Base-by-base conservation (phyloP, 2,329 filamentous ascomycete genomes). In the Plenodomus lindquistii region DNA sequence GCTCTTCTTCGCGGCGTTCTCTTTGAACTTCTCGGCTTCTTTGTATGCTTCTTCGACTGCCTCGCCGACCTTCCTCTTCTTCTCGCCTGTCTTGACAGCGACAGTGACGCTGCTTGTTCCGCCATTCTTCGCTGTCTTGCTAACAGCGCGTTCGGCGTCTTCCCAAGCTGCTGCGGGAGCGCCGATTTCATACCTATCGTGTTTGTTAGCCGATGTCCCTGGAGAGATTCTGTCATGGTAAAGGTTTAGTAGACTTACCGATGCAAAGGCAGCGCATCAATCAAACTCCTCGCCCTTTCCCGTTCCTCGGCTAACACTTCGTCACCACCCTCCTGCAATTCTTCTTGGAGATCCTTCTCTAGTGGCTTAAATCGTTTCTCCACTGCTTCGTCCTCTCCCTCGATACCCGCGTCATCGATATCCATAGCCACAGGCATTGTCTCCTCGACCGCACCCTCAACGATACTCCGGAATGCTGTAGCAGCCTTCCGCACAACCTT, bases 401-500 rank as follows among this genome's bases (percentile, higher is more conserved):
- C 48, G 22, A 40, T 16, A 22, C 85, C 82, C 7, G 84, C 76
- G 4, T 67, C 60, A 3, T 62, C 65, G 4, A 63, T 51, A 29
- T 77, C 59, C 46, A 74, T 70, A 10, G 70, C 63, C 44, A 82
- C 78, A 2, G 77, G 77, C 65, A 80, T 70, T 0, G 62, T 69
- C 48, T 75, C 65, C 35, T 71, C 71, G 15, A 78, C 86, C 0
- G 89, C 91, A 3, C 84, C 85, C 36, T 91, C 84, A 2, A 97
- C 81, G 1, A 97, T 74, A 3, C 80, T 77, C 24, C 85, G 83
- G 74, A 99, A 94, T 67, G 92, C 84, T 2, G 82, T 80, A 2
- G 88, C 88, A 34, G 96, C 82, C 77, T 97, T 97, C 57, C 91
- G 85, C 50, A 97, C 81, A 52, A 96, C 88, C 79, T 99, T 99